A percentile compares a stretch with the other conserved stretches of the same genome.
phyloP scores from a whole-genome alignment of 75 land plant species.

The Pinus taeda region DNA sequence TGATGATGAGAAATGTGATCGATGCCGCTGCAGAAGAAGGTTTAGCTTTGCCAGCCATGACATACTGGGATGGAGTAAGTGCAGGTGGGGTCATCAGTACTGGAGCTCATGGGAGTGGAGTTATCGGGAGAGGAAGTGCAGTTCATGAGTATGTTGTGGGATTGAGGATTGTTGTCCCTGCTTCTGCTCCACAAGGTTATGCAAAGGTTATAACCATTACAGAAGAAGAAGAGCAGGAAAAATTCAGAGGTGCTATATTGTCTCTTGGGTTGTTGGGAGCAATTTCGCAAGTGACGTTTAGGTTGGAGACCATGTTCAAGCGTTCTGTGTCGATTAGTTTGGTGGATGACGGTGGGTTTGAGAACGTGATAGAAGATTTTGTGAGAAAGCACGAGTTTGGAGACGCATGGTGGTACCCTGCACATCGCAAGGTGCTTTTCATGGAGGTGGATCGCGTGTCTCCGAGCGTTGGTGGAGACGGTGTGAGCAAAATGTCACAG shows the following conservation, averaged over 20 bases:
- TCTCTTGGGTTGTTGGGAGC: constrained; percentile 16
- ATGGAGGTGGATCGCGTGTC: neutral
- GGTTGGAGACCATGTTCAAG: constrained; percentile 12
- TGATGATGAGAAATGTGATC: constrained; percentile 13
- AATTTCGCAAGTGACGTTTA: constrained; percentile 14
- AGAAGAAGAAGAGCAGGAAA: neutral
- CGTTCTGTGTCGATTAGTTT: neutral
- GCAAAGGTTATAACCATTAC: constrained; percentile 7
- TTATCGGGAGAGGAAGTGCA: constrained; percentile 28
- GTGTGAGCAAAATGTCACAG: neutral
- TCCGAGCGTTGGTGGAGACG: neutral
- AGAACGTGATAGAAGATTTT: neutral
- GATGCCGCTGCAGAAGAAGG: constrained; percentile 21
- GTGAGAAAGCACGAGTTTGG: constrained; percentile 18
- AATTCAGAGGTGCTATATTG: constrained; percentile 9
- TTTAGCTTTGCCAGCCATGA: constrained; percentile 25
- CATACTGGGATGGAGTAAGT: constrained; percentile 43
- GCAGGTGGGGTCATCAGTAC: constrained; percentile 37
- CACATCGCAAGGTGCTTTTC: neutral
- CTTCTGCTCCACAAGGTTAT: constrained; percentile 10
- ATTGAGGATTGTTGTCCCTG: constrained; percentile 31
- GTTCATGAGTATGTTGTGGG: constrained; percentile 36
- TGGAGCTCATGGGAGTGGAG: constrained; percentile 47
- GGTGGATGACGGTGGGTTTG: constrained; percentile 6
- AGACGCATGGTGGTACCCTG: constrained; percentile 7